Evolutionary conservation across 2,329 filamentous ascomycete genomes (phyloP).

Genomic region (Talaromyces piceae): DNA sequence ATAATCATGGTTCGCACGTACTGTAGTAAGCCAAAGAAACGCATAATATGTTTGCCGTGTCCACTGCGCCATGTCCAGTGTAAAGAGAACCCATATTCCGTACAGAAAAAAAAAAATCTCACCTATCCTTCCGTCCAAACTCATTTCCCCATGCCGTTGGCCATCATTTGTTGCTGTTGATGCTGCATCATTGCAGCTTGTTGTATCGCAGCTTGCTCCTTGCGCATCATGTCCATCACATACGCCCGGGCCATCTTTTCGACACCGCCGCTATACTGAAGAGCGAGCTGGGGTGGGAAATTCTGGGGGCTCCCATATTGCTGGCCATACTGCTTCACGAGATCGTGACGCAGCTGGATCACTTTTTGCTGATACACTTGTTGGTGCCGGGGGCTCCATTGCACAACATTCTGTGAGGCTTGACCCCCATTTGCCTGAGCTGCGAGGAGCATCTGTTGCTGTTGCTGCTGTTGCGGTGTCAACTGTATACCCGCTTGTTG

Average conservation of each 20-base stretch:
- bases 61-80: background rate
- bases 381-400: constrained; percentile 25
- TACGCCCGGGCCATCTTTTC: constrained; percentile 32
- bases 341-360: constrained; percentile 28
- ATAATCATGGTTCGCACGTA: constrained; percentile 1
- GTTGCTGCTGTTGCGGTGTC: constrained; percentile 21
- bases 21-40: background rate
- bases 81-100: background rate
- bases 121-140: background rate
- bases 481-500: constrained; percentile 14
- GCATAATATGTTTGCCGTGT: background rate
- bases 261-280: constrained; percentile 30
- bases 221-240: constrained; percentile 32
- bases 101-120: background rate
- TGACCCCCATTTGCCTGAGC: constrained; percentile 31
- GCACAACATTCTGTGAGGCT: constrained; percentile 24
- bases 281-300: constrained; percentile 31
- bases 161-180: constrained; percentile 33
- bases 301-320: constrained; percentile 33
- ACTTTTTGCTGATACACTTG: constrained; percentile 31
- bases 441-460: constrained; percentile 32
- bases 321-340: constrained; percentile 28
- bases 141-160: constrained; percentile 32
- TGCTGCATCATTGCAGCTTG: constrained; percentile 22
- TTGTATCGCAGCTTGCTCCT: constrained; percentile 25